A percentile compares a stretch with the other conserved stretches of the same genome.
Conservation (phyloP, 306 rosid genomes). For the Dryas octopetala region DNA sequence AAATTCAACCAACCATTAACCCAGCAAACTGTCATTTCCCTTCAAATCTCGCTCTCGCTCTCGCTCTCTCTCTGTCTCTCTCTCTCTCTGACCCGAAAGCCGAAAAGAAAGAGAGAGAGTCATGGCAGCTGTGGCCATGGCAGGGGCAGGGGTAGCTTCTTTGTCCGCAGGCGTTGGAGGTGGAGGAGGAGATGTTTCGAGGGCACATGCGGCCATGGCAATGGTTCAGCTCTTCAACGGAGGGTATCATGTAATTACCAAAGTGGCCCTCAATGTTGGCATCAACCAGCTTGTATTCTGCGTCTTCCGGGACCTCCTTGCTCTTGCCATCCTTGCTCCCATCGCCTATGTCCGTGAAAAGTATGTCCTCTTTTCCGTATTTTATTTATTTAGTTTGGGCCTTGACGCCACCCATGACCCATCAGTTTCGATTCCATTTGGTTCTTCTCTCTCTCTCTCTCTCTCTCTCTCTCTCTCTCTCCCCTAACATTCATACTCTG, state of each 20-base stretch:
- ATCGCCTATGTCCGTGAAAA: constrained; percentile 72
- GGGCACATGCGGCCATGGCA: constrained; percentile 77
- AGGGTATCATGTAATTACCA: constrained; percentile 91
- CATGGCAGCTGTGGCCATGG: constrained; percentile 22
- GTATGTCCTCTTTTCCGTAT: constrained; percentile 33
- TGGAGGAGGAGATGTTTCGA: constrained; percentile 46
- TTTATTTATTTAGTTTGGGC: background rate
- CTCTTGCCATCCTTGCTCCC: constrained; percentile 70
- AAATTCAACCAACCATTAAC: background rate
- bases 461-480: no score
- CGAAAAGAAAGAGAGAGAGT: constrained; percentile 10
- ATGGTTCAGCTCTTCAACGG: constrained; percentile 73
- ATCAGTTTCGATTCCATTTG: background rate
- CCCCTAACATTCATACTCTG: background rate
- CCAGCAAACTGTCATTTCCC: background rate
- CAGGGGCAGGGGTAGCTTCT: constrained; percentile 31
- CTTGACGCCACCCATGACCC: background rate
- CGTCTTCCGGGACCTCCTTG: constrained; percentile 68
- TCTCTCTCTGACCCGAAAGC: background rate
- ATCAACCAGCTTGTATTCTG: constrained; percentile 85
- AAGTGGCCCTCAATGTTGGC: constrained; percentile 88
- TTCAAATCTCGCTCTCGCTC: background rate
- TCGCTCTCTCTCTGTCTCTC: background rate
- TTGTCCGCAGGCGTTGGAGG: constrained; percentile 25
- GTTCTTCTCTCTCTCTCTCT: background rate